phyloP scores from a whole-genome alignment of 2,329 filamentous ascomycete species.

The Ploettnerulaceae sp. region DNA sequence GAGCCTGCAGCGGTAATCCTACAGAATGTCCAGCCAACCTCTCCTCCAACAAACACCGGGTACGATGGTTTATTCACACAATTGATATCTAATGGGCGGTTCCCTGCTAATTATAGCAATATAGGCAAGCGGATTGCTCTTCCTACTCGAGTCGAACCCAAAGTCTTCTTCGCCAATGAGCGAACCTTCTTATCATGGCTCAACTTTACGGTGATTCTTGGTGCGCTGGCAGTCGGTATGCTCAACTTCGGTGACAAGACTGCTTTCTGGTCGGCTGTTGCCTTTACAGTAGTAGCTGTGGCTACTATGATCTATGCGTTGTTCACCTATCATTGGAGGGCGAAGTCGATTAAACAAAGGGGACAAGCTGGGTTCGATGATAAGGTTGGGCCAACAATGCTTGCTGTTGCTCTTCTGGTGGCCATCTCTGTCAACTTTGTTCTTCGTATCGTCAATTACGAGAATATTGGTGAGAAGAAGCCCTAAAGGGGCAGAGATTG shows the following conservation, averaged over 20 bases:
- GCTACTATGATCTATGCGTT: conserved; percentile 93
- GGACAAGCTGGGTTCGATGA: conserved; percentile 97
- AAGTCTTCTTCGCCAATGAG: conserved; percentile 99
- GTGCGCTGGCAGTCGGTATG: conserved; percentile 91
- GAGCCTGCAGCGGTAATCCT: conserved; percentile 3
- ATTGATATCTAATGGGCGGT: not conserved
- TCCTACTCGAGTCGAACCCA: conserved; percentile 95
- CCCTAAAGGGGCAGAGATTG: not conserved
- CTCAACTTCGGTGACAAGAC: conserved; percentile 96
- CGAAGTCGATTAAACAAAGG: conserved; percentile 82
- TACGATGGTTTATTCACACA: conserved; percentile 46
- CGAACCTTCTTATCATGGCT: conserved; percentile 99
- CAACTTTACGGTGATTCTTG: conserved; percentile 98
- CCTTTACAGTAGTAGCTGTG: conserved; percentile 94
- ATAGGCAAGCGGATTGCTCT: conserved; percentile 97
- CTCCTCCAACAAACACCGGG: conserved; percentile 91
- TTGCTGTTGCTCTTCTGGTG: conserved; percentile 78
- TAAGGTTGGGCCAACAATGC: conserved; percentile 83
- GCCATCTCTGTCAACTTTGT: conserved; percentile 97
- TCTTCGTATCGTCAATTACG: conserved; percentile 53
- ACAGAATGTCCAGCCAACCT: conserved; percentile 85
- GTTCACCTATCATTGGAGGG: conserved; percentile 94
- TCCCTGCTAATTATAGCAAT: conserved; percentile 6
- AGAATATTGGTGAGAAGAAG: conserved; percentile 11
- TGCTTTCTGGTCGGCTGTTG: conserved; percentile 86